Evolutionary conservation across 768 basidiomycete genomes (phyloP), one percentile per base, ranked within the genome.

Genomic region (Trametes sanguinea): DNA sequence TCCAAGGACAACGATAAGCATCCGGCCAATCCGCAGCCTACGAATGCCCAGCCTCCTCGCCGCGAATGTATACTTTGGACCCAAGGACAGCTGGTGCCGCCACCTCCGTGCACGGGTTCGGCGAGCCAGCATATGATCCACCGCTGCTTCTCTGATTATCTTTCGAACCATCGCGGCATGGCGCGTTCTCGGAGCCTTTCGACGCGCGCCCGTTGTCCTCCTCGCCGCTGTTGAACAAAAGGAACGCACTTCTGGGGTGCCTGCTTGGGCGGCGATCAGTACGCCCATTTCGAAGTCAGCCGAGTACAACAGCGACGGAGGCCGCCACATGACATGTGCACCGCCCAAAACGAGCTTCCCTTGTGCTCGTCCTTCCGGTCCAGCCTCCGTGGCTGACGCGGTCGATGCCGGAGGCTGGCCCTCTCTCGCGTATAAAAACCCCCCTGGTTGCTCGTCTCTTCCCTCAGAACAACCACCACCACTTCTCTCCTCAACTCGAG

Each of bases 91-190:
- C 35, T 37, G 6, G 35, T 37, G 35, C 35, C 35, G 35, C 35
- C 35, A 37, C 35, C 35, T 37, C 35, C 11, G 35, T 6, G 6
- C 35, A 37, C 35, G 35, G 35, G 35, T 13, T 5, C 16, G 17
- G 32, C 30, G 13, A 4, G 10, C 10, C 13, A 16, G 29, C 42
- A 46, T 13, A 6, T 14, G 17, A 29, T 55, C 35, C 35, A 11
- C 30, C 30, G 44, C 16, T 45, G 43, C 54, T 55, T 55, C 54
- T 55, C 44, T 55, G 54, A 55, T 55, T 55, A 55, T 55, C 54
- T 33, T 2, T 7, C 35, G 5, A 3, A 30, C 43, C 27, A 55
- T 55, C 54, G 35, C 35, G 35, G 35, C 6, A 37, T 30, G 35
- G 35, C 35, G 35, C 35, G 11, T 37, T 11, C 35, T 37, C 35